A percentile compares a stretch with the other conserved stretches of the same genome.
Conservation (phyloP, 2,329 filamentous ascomycete species). For the Calonectria multiphialidica region DNA sequence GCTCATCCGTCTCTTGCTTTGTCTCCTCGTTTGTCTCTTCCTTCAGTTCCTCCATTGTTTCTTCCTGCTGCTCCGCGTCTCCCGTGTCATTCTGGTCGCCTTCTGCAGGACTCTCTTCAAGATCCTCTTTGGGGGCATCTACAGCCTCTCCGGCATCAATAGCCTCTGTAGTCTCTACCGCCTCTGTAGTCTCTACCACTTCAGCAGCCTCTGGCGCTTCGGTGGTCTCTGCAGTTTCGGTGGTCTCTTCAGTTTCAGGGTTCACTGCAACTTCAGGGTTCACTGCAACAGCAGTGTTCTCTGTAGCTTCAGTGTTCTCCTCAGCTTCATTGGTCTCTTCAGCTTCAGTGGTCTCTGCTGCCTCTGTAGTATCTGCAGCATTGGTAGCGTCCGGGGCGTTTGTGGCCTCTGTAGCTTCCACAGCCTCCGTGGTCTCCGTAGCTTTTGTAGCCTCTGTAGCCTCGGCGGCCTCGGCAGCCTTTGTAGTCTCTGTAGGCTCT, state of each 20-base stretch:
- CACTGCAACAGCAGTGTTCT: no score
- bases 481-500: background rate
- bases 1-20: slow-evolving; percentile 34
- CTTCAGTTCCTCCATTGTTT: no score
- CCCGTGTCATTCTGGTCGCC: background rate
- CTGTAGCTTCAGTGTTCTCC: background rate
- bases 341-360: slow-evolving; percentile 19
- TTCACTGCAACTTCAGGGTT: slow-evolving; percentile 2
- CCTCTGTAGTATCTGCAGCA: slow-evolving; percentile 12
- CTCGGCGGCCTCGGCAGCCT: slow-evolving; percentile 13
- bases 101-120: background rate
- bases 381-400: slow-evolving; percentile 6
- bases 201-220: slow-evolving; percentile 21
- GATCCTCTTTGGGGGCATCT: background rate
- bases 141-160: background rate
- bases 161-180: background rate
- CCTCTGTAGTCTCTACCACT: background rate
- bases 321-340: background rate
- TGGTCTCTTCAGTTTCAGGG: background rate
- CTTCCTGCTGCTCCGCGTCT: background rate
- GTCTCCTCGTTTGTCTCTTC: slow-evolving; percentile 26
- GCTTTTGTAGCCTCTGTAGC: slow-evolving; percentile 6
- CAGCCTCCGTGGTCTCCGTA: background rate
- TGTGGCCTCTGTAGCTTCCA: background rate
- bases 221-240: slow-evolving; percentile 1